Conservation (phyloP, 192 early-diverging fungal genomes). For the Haplosporangium gracile region DNA sequence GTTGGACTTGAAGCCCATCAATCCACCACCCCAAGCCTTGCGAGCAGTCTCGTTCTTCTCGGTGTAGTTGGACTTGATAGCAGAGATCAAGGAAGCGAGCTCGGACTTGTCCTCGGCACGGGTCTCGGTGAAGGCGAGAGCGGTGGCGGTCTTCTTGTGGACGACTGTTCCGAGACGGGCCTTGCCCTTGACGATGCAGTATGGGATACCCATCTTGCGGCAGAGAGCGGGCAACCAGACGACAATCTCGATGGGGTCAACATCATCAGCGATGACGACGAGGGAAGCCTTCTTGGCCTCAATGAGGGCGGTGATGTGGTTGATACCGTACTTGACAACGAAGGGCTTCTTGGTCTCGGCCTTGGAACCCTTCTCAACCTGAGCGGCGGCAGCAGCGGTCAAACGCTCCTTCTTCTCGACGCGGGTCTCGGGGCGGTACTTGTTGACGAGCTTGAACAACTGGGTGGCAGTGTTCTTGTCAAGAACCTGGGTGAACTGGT, state of each 20-base stretch:
- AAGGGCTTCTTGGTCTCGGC: constrained; percentile 90
- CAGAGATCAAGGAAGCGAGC: constrained; percentile 87
- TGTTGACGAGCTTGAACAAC: constrained; percentile 98
- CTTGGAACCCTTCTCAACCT: constrained; percentile 91
- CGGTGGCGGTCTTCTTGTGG: constrained; percentile 99
- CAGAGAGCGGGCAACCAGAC: constrained; percentile 99
- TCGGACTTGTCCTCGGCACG: constrained; percentile 95
- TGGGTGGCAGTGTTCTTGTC: constrained; percentile 99
- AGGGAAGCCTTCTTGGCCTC: constrained; percentile 99
- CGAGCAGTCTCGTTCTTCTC: constrained; percentile 95
- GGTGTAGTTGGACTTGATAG: constrained; percentile 96
- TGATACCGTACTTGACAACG: constrained; percentile 99
- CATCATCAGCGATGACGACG: constrained; percentile 99
- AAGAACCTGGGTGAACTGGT: constrained; percentile 98
- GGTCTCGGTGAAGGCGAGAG: constrained; percentile 94
- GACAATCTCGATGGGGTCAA: constrained; percentile 99
- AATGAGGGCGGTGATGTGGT: constrained; percentile 98
- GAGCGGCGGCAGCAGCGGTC: constrained; percentile 86
- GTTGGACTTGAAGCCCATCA: constrained; percentile 95
- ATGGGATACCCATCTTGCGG: constrained; percentile 99
- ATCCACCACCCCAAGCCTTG: constrained; percentile 97
- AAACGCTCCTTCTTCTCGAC: constrained; percentile 97
- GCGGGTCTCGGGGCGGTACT: constrained; percentile 99
- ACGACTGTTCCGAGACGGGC: constrained; percentile 98
- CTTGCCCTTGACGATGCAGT: constrained; percentile 99